These are phyloP conservation scores for Trametes cingulata DNA, from an alignment of 768 basidiomycete genomes.

Conservation along the genomic window DNA sequence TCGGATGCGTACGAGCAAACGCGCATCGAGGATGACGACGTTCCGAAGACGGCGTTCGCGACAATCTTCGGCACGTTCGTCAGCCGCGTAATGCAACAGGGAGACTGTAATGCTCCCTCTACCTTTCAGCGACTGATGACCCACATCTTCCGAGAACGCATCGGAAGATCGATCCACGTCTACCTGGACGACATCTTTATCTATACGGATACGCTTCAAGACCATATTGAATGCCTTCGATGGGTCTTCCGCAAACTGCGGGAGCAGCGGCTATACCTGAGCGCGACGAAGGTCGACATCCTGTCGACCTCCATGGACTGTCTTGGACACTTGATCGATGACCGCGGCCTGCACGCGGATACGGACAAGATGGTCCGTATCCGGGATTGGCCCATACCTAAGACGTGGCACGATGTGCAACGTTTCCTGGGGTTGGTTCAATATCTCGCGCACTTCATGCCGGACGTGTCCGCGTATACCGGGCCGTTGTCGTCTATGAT, in stretches of 20 bases:
- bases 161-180: conserved; percentile 42
- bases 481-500: too few relatives aligned
- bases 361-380: conserved; percentile 37
- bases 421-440: too few relatives aligned
- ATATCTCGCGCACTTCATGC: too few relatives aligned
- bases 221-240: conserved; percentile 39
- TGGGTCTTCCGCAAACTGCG: conserved; percentile 34
- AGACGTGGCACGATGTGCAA: too few relatives aligned
- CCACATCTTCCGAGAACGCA: conserved; percentile 38
- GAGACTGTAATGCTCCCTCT: conserved; percentile 46
- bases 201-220: conserved; percentile 37
- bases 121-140: conserved; percentile 50
- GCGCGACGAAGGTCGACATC: conserved; percentile 35
- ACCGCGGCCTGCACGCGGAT: conserved; percentile 39
- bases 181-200: conserved; percentile 50
- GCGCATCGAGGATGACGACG: conserved; percentile 31
- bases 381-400: conserved; percentile 39
- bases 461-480: too few relatives aligned
- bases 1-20: conserved; percentile 48
- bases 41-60: conserved; percentile 36
- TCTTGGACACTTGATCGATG: conserved; percentile 42
- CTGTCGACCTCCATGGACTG: conserved; percentile 35
- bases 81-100: conserved; percentile 44
- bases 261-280: conserved; percentile 34
- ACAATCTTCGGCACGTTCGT: conserved; percentile 39